Conservation (phyloP, 2,329 filamentous ascomycete species). For the Biscogniauxia marginata region DNA sequence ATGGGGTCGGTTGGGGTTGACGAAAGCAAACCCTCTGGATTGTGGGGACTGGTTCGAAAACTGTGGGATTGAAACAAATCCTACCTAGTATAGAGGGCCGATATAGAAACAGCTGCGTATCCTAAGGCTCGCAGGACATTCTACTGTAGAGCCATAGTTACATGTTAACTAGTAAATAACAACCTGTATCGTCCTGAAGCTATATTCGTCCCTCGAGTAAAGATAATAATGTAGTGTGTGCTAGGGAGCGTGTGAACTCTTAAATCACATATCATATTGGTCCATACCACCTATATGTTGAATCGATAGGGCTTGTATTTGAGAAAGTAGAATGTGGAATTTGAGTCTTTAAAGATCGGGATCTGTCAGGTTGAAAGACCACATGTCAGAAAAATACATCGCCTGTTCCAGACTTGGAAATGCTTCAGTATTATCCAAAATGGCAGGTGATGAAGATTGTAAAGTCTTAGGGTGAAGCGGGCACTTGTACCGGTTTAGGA, state of each 20-base stretch:
- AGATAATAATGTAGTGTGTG: neutral
- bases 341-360: neutral
- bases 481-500: slow-evolving; percentile 19
- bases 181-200: neutral
- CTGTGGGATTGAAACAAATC: neutral
- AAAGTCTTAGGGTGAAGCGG: slow-evolving; percentile 22
- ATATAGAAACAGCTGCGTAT: too few species aligned
- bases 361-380: neutral
- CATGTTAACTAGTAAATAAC: neutral
- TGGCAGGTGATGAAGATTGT: slow-evolving; percentile 1
- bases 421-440: neutral
- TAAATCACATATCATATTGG: neutral
- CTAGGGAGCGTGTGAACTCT: neutral
- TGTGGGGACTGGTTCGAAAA: slow-evolving; percentile 4
- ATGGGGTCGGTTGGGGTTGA: neutral
- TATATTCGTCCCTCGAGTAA: neutral
- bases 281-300: neutral
- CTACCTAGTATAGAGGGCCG: neutral
- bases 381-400: neutral
- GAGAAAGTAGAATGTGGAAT: neutral
- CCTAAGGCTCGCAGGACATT: too few species aligned
- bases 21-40: slow-evolving; percentile 1
- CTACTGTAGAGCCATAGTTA: too few species aligned
- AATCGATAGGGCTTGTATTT: neutral
- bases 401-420: slow-evolving; percentile 2